phyloP scores from a whole-genome alignment of 2,329 filamentous ascomycete genomes.

The Alternaria sp. region DNA sequence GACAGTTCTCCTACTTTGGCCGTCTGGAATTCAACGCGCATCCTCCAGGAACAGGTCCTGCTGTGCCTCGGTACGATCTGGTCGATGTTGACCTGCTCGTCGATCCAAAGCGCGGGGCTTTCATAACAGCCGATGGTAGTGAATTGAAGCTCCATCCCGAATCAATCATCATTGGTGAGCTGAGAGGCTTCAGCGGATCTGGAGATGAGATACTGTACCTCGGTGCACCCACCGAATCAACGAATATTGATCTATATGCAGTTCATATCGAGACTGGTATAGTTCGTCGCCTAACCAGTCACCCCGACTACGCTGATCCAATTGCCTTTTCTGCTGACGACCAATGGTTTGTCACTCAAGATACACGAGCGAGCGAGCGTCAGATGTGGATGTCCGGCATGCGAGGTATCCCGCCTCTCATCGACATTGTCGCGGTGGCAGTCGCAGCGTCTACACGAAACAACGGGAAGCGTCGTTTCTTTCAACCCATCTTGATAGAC shows the following conservation, averaged over 20 bases:
- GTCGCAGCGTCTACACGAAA: conserved; percentile 55
- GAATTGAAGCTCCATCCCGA: conserved; percentile 38
- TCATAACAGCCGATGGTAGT: background rate
- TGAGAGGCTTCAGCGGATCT: conserved; percentile 56
- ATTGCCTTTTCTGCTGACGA: conserved; percentile 55
- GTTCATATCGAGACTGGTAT: conserved; percentile 52
- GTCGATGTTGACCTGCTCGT: conserved; percentile 29
- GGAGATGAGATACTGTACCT: conserved; percentile 56
- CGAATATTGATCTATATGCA: conserved; percentile 58
- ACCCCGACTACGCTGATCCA: conserved; percentile 58
- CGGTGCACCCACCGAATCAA: conserved; percentile 52
- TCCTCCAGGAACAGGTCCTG: conserved; percentile 23
- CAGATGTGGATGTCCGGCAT: conserved; percentile 55
- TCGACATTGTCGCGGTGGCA: conserved; percentile 37
- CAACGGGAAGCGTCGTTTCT: conserved; percentile 58
- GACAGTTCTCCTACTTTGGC: conserved; percentile 48
- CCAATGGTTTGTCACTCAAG: conserved; percentile 55
- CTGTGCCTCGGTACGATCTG: conserved; percentile 50
- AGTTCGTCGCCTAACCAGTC: conserved; percentile 54
- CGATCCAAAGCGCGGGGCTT: background rate
- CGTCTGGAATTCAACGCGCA: conserved; percentile 53
- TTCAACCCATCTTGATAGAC: conserved; percentile 57
- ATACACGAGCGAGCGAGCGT: conserved; percentile 54
- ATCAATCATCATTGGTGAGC: conserved; percentile 53
- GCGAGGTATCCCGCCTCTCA: conserved; percentile 55